Base-by-base conservation (phyloP, 768 basidiomycete species). In the Gelatoporia subvermispora region DNA sequence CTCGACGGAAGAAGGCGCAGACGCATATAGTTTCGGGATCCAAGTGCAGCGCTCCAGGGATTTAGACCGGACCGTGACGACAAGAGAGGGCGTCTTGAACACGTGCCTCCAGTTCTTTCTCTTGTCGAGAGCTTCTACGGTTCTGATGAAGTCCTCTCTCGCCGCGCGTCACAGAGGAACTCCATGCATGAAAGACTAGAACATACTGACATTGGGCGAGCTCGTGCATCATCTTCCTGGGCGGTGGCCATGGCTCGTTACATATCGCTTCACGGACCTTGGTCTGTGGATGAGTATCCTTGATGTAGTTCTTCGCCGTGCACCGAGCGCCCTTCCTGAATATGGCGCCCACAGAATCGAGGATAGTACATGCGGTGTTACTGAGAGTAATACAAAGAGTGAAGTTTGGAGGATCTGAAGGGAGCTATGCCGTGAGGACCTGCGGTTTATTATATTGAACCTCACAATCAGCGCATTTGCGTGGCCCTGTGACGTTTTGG, bases 51-150 rank as follows among this genome's bases (percentile, higher is more conserved):
- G n/a, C n/a, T n/a, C n/a, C n/a, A n/a, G n/a, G n/a, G n/a, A n/a
- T n/a, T n/a, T n/a, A n/a, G n/a, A n/a, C n/a, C n/a, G n/a, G n/a
- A n/a, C n/a, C n/a, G n/a, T n/a, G n/a, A n/a, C n/a, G n/a, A n/a
- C n/a, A n/a, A n/a, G n/a, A 20, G 18, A 8, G n/a, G 75, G 46
- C 52, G 85, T 92, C 79, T 98, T 98, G 81, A 94, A 97, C 47
- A 97, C 94, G 73, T 98, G 95, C 43, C 94, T 78, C 95, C 95
- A 98, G 60, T 96, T 94, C 80, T 97, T 98, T 23, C 95, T 81
- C 71, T 97, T 97, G 70, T 96, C 93, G 35, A 98, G 77, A 86
- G 96, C 93, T 72, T 96, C 91, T 88, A 98, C 94, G 62, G 98
- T 90, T 68, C 98, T 95, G 8, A 96, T 85, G 63, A 96, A 97